Evolutionary conservation across 179 eudicot genomes (phyloP).

Genomic region (Patellifolia procumbens): DNA sequence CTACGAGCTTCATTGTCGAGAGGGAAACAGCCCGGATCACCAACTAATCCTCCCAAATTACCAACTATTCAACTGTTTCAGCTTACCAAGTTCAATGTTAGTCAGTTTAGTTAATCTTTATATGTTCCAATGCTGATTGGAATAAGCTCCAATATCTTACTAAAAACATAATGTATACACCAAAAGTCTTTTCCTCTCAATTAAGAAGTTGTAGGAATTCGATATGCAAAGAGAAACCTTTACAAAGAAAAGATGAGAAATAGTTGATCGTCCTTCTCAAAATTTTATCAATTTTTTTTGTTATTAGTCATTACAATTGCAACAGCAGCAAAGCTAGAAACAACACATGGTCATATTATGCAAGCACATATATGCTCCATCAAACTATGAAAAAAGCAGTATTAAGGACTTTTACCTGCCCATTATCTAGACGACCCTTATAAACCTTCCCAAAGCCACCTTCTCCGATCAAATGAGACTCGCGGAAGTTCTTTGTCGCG

Average conservation of each 20-base stretch:
- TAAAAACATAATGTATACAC: background rate
- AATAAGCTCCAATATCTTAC: no score
- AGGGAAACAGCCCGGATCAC: no score
- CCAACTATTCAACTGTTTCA: no score
- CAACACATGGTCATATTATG: background rate
- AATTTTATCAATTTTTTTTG: background rate
- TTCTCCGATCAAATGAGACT: conserved; percentile 44
- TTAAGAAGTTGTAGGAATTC: background rate
- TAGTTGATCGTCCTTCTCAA: background rate
- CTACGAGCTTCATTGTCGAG: no score
- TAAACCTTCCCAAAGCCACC: conserved; percentile 90
- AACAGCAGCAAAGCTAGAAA: background rate
- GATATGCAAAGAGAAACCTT: background rate
- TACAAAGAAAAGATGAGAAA: background rate
- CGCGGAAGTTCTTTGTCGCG: conserved; percentile 40
- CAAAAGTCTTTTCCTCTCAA: background rate
- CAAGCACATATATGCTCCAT: background rate
- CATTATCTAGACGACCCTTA: conserved; percentile 65
- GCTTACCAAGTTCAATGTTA: no score
- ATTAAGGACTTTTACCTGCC: conserved; percentile 40
- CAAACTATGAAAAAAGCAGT: no score
- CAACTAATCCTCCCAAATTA: no score
- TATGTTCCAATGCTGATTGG: no score
- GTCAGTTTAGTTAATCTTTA: no score
- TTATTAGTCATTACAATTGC: background rate